phyloP scores from a whole-genome alignment of 441 rosid genomes.

The Gossypium davidsonii region DNA sequence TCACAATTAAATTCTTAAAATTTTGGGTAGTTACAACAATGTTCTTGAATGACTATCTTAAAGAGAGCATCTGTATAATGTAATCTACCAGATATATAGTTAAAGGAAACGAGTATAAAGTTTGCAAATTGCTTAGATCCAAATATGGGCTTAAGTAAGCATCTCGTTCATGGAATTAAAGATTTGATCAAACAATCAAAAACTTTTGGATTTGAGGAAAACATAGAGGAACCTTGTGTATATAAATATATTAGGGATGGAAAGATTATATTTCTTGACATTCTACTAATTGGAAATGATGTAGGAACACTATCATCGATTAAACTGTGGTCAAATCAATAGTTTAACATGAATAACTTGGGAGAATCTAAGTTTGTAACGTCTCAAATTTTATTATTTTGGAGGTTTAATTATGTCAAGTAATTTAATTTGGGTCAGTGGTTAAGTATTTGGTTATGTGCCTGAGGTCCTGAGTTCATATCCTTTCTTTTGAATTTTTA shows the following conservation, averaged over 20 bases:
- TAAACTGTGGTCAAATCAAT: not conserved
- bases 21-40: no score
- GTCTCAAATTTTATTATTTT: no score
- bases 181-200: not conserved
- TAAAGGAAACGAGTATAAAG: not conserved
- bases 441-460: no score
- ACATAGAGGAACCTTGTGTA: not conserved
- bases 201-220: no score
- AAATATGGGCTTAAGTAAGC: no score
- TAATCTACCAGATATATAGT: not conserved
- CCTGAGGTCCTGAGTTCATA: no score
- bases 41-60: no score
- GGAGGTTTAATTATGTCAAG: no score
- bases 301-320: not conserved
- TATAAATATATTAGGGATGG: not conserved
- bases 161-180: not conserved
- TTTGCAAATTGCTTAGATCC: not conserved
- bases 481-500: no score
- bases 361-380: not conserved
- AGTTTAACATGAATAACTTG: not conserved
- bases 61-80: no score
- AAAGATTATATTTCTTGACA: not conserved
- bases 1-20: no score
- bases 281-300: not conserved
- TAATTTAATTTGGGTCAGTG: no score